These are phyloP conservation scores for Cyanidiococcus yangmingshanensis DNA, from an alignment of 23 red algal species.

Conservation along the genomic window DNA sequence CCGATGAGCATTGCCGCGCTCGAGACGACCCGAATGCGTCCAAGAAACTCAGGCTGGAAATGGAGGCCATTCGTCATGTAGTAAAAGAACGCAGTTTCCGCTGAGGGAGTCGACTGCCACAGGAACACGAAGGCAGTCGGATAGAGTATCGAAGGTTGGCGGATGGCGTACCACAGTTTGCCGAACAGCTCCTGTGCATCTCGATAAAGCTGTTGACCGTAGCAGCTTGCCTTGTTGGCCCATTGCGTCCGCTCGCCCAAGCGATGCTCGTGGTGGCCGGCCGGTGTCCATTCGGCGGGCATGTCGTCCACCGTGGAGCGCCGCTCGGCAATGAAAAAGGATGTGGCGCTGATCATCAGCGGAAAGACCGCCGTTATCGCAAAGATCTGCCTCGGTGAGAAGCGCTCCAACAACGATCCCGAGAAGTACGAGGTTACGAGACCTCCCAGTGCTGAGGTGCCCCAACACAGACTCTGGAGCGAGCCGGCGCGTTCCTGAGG, in stretches of 20 bases:
- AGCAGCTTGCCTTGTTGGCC: background rate
- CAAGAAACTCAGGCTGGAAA: conserved; percentile 86
- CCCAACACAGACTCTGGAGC: conserved; percentile 80
- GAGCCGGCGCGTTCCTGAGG: conserved; percentile 42
- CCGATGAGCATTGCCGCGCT: conserved; percentile 55
- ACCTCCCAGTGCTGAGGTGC: conserved; percentile 65
- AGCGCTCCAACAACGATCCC: conserved; percentile 60
- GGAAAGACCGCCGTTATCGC: conserved; percentile 54
- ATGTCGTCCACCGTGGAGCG: background rate
- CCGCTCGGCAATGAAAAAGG: conserved; percentile 40
- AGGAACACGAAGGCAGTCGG: conserved; percentile 64
- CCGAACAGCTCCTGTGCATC: background rate
- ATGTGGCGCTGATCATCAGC: conserved; percentile 25
- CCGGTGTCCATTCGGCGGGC: background rate
- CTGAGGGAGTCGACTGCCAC: conserved; percentile 81
- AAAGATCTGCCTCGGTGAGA: conserved; percentile 55
- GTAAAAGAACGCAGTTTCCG: conserved; percentile 79
- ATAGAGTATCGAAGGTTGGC: conserved; percentile 39
- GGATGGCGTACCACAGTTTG: conserved; percentile 46
- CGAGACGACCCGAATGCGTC: conserved; percentile 62
- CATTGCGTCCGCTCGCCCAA: background rate
- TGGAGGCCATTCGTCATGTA: conserved; percentile 64
- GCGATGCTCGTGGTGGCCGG: background rate
- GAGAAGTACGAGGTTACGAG: conserved; percentile 74
- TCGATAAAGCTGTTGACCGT: background rate